Percentiles rank a stretch among this genome's conserved stretches.
phyloP scores from a whole-genome alignment of 108 stramenopile genomes.

The Epithemia pelagica region DNA sequence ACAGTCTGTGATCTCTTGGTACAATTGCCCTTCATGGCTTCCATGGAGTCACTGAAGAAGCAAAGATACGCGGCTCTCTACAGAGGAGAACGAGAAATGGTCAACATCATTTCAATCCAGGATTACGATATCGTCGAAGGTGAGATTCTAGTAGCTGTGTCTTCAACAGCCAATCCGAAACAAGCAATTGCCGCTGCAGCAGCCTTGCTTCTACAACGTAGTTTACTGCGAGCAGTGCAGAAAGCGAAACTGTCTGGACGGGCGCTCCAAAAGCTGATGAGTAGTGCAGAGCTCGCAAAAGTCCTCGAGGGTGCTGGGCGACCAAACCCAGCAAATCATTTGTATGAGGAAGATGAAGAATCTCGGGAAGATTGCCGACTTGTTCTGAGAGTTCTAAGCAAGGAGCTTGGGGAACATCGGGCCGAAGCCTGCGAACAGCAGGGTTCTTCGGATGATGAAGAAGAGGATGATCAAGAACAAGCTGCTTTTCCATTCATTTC shows the following conservation, averaged over 20 bases:
- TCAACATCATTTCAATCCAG: neutral
- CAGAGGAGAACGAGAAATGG: conserved; percentile 2
- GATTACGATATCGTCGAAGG: neutral
- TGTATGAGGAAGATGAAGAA: neutral
- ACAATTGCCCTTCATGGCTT: neutral
- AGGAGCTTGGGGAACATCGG: neutral
- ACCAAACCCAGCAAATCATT: neutral
- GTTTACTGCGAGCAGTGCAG: neutral
- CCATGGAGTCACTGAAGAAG: neutral
- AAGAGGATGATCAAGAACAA: neutral
- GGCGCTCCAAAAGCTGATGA: conserved; percentile 4
- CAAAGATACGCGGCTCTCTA: neutral
- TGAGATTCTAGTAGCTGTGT: neutral
- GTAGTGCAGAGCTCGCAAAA: neutral
- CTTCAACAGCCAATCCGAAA: neutral
- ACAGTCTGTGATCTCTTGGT: neutral
- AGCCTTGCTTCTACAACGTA: neutral
- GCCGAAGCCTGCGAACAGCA: neutral
- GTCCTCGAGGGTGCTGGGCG: neutral
- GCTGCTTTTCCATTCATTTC: neutral
- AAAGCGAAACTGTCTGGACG: conserved; percentile 7
- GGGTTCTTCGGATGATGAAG: neutral
- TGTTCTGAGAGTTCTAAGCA: neutral
- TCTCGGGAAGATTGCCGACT: neutral
- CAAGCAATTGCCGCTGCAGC: neutral